phyloP scores from a whole-genome alignment of 768 basidiomycete species.

The Stropharia rugosoannulata region DNA sequence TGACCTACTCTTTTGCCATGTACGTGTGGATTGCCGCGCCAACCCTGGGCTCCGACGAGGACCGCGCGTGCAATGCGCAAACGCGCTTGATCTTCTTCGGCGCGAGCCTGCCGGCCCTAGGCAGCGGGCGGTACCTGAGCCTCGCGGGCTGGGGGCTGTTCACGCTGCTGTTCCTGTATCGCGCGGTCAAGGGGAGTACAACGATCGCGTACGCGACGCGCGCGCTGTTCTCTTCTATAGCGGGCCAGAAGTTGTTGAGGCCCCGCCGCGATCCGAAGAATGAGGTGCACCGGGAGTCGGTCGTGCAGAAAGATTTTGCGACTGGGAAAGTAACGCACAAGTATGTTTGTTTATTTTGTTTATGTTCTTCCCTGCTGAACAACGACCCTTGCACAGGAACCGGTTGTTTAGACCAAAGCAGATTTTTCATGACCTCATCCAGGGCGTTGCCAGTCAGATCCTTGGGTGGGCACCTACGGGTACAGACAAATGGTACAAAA shows the following conservation, averaged over 20 bases:
- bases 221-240: slow-evolving; percentile 18
- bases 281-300: slow-evolving; percentile 19
- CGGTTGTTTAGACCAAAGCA: slow-evolving; percentile 20
- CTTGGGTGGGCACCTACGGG: slow-evolving; percentile 21
- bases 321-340: slow-evolving; percentile 13
- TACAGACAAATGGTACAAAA: slow-evolving; percentile 18
- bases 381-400: slow-evolving; percentile 6
- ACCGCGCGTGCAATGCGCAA: slow-evolving; percentile 20
- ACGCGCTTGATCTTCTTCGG: slow-evolving; percentile 25
- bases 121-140: slow-evolving; percentile 19
- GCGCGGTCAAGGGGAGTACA: slow-evolving; percentile 12
- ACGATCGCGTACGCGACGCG: slow-evolving; percentile 18
- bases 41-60: slow-evolving; percentile 15
- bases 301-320: slow-evolving; percentile 13
- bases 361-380: no score
- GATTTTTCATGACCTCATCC: slow-evolving; percentile 23
- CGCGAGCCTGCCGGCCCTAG: slow-evolving; percentile 22
- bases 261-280: slow-evolving; percentile 19
- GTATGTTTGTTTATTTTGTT: slow-evolving; percentile 5
- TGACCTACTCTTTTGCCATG: slow-evolving; percentile 24
- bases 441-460: slow-evolving; percentile 22
- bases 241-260: slow-evolving; percentile 16
- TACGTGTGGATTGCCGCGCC: slow-evolving; percentile 26
- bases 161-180: slow-evolving; percentile 17
- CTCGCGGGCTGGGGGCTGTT: slow-evolving; percentile 20